Evolutionary conservation across 176 grass and related monocot genomes (phyloP).

Genomic region (Ampelocalamus luodianensis): DNA sequence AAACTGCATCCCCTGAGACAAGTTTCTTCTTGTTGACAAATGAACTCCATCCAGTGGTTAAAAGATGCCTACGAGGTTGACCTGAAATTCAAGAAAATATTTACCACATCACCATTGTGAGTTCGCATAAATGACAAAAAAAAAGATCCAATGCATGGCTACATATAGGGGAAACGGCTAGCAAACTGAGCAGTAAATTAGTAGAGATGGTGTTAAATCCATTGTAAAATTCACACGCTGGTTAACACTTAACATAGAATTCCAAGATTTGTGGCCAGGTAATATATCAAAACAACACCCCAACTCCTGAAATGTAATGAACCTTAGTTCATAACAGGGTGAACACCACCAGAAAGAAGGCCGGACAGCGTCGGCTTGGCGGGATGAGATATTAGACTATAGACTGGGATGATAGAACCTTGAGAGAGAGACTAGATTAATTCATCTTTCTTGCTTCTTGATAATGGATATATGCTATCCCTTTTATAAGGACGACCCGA

Average conservation of each 20-base stretch:
- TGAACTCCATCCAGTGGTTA: slow-evolving; percentile 96
- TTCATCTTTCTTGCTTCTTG: too few relatives aligned
- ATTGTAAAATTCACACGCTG: background rate
- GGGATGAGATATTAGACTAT: too few relatives aligned
- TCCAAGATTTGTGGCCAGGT: background rate
- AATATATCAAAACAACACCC: background rate
- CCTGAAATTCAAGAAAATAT: slow-evolving; percentile 58
- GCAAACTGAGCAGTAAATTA: background rate
- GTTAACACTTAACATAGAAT: background rate
- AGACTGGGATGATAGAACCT: too few relatives aligned
- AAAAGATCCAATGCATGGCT: background rate
- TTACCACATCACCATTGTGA: background rate
- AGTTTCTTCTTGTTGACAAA: slow-evolving; percentile 97
- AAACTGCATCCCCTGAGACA: slow-evolving; percentile 80
- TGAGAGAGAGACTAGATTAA: too few relatives aligned
- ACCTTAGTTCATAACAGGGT: too few relatives aligned
- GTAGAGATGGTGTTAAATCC: background rate
- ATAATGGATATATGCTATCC: too few relatives aligned
- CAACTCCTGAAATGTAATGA: too few relatives aligned
- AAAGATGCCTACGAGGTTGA: slow-evolving; percentile 96
- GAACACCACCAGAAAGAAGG: too few relatives aligned
- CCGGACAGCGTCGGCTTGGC: too few relatives aligned
- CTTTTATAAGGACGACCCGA: too few relatives aligned
- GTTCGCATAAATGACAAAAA: background rate
- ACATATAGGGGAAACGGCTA: background rate